phyloP scores from a whole-genome alignment of 768 basidiomycete genomes.

The Tylopilus balloui region DNA sequence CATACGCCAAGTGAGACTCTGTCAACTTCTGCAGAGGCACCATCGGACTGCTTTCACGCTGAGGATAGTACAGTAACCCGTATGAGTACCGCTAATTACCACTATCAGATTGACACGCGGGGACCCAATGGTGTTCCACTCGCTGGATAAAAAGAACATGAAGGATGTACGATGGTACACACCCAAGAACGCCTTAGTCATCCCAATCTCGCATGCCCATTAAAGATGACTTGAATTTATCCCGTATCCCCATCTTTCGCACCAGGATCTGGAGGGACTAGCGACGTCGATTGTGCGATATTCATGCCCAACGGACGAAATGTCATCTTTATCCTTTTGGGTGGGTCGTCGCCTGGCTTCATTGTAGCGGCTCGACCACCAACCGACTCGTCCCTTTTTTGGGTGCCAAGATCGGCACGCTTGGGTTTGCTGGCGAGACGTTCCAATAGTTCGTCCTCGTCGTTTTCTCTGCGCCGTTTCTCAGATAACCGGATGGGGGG shows the following conservation, averaged over 20 bases:
- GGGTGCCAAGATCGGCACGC: constrained; percentile 46
- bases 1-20: neutral
- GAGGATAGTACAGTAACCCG: constrained; percentile 4
- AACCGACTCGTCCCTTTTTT: constrained; percentile 36
- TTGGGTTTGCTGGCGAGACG: constrained; percentile 57
- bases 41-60: neutral
- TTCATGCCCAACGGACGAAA: constrained; percentile 40
- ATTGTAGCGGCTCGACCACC: constrained; percentile 19
- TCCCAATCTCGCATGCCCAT: constrained; percentile 26
- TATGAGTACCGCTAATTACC: neutral
- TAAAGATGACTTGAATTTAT: constrained; percentile 29
- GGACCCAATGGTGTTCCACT: neutral
- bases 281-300: constrained; percentile 33
- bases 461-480: constrained; percentile 68
- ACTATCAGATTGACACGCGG: constrained; percentile 10
- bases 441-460: constrained; percentile 62
- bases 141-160: constrained; percentile 8
- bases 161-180: constrained; percentile 4
- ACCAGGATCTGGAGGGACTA: constrained; percentile 56
- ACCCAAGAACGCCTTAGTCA: neutral
- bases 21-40: neutral
- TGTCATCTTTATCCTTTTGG: constrained; percentile 74
- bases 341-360: constrained; percentile 40
- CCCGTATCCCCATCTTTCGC: constrained; percentile 75
- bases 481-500: constrained; percentile 54